A percentile compares a stretch with the other conserved stretches of the same genome.
phyloP scores from a whole-genome alignment of 139 green algal species.

The Chlamydomonas sp. region DNA sequence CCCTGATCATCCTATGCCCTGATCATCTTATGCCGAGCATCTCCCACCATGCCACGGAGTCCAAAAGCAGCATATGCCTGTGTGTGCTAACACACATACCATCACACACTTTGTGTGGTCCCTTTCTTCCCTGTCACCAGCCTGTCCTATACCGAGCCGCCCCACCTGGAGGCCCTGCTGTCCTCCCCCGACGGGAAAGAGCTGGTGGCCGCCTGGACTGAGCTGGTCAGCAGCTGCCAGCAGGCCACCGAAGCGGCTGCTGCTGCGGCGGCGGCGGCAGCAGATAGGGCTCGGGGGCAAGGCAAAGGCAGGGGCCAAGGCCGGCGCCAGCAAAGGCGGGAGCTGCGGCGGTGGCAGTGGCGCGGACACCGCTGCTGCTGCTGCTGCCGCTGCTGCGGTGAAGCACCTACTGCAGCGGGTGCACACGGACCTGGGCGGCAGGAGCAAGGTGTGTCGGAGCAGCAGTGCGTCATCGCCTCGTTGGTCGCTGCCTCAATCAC shows the following conservation, averaged over 20 bases:
- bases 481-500: neutral
- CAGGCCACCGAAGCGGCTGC: neutral
- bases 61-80: too few relatives aligned
- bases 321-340: neutral
- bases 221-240: neutral
- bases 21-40: too few relatives aligned
- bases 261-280: neutral
- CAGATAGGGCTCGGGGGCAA: neutral
- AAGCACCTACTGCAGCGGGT: conserved; percentile 44
- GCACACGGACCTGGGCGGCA: conserved; percentile 23
- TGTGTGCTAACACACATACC: too few relatives aligned
- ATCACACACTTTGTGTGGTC: neutral
- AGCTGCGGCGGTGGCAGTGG: neutral
- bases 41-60: too few relatives aligned
- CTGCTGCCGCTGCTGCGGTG: neutral
- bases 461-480: neutral
- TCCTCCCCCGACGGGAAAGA: conserved; percentile 8
- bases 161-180: conserved; percentile 4
- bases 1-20: too few relatives aligned
- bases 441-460: conserved; percentile 8
- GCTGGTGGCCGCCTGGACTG: conserved; percentile 28
- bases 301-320: conserved; percentile 3
- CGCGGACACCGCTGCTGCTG: neutral
- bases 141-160: conserved; percentile 5
- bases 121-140: neutral